Percentiles rank a stretch among this genome's conserved stretches.
phyloP scores from a whole-genome alignment of 805 yeast species.

The Clavispora santaluciae region DNA sequence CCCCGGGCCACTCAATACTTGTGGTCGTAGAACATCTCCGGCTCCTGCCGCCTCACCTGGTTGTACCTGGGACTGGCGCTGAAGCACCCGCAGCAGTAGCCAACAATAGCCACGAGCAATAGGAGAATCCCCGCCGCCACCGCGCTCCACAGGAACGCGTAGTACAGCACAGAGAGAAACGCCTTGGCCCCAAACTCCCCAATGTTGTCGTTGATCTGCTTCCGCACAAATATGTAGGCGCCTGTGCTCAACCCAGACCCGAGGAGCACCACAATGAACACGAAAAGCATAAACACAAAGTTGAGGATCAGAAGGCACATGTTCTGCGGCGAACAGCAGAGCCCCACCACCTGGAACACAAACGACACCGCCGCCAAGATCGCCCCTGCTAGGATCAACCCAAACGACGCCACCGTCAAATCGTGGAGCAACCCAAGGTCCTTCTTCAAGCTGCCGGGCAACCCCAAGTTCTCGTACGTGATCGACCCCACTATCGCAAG shows the following conservation, averaged over 20 bases:
- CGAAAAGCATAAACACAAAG: slow-evolving; percentile 39
- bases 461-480: slow-evolving; percentile 28
- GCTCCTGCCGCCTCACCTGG: slow-evolving; percentile 8
- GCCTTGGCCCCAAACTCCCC: slow-evolving; percentile 52
- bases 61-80: slow-evolving; percentile 25
- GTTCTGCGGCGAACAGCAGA: slow-evolving; percentile 39
- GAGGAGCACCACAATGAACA: slow-evolving; percentile 41
- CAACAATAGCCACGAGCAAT: slow-evolving; percentile 29
- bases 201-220: slow-evolving; percentile 46
- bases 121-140: slow-evolving; percentile 41
- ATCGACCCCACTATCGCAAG: slow-evolving; percentile 11
- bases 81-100: slow-evolving; percentile 40
- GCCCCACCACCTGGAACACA: slow-evolving; percentile 44
- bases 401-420: slow-evolving; percentile 56
- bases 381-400: slow-evolving; percentile 27
- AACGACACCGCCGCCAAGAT: slow-evolving; percentile 40
- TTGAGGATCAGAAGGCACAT: slow-evolving; percentile 44
- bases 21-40: slow-evolving; percentile 14
- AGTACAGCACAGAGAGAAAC: slow-evolving; percentile 44
- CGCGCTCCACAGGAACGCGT: slow-evolving; percentile 64
- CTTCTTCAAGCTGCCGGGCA: slow-evolving; percentile 52
- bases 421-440: slow-evolving; percentile 42
- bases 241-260: slow-evolving; percentile 61
- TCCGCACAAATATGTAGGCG: slow-evolving; percentile 44
- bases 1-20: too few species aligned